Conservation (phyloP, 176 grass and related monocot genomes). For the Saccharum officinarum region DNA sequence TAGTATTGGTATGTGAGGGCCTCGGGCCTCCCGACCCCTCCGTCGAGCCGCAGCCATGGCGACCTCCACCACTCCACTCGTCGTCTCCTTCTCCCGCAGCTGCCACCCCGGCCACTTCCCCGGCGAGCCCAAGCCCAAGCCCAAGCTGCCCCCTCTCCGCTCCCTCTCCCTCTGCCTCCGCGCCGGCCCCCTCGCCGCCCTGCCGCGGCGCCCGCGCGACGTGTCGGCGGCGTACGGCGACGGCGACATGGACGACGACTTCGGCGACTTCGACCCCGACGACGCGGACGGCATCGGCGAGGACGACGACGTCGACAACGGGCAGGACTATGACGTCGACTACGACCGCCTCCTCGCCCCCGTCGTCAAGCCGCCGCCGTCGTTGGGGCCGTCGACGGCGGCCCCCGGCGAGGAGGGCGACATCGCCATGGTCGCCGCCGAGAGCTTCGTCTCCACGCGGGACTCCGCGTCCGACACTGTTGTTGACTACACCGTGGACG, state of each 20-base stretch:
- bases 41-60: slow-evolving; percentile 16
- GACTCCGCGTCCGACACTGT: slow-evolving; percentile 76
- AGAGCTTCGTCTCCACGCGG: slow-evolving; percentile 79
- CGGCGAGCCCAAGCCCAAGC: background rate
- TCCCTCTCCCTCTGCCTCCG: background rate
- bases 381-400: background rate
- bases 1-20: background rate
- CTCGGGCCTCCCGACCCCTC: background rate
- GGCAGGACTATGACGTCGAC: slow-evolving; percentile 97
- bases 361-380: slow-evolving; percentile 16
- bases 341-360: slow-evolving; percentile 73
- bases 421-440: slow-evolving; percentile 64
- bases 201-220: slow-evolving; percentile 19
- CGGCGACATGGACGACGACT: slow-evolving; percentile 77
- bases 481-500: slow-evolving; percentile 74
- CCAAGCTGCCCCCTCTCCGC: background rate
- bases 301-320: slow-evolving; percentile 79
- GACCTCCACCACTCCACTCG: background rate
- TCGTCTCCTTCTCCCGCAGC: slow-evolving; percentile 14
- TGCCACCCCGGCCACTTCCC: background rate
- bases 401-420: slow-evolving; percentile 32
- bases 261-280: slow-evolving; percentile 62
- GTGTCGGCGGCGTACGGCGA: slow-evolving; percentile 50
- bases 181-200: background rate
- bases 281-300: slow-evolving; percentile 66